A percentile compares a stretch with the other conserved stretches of the same genome.
Evolutionary conservation across 2,329 filamentous ascomycete species (phyloP).

Genomic region (Penicillium frequentans): DNA sequence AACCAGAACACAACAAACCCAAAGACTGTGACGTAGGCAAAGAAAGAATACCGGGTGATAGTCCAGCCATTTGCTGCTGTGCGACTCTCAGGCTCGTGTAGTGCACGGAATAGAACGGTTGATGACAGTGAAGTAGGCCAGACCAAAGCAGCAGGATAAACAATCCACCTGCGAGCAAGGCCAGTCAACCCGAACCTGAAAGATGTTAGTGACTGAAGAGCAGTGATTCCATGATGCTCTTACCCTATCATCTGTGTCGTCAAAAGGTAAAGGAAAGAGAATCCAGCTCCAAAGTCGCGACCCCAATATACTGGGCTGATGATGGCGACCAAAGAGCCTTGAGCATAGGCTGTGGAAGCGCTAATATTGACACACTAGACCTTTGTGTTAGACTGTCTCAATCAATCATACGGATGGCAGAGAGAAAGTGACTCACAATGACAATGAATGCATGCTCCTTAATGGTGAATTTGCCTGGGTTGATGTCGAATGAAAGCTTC

Average conservation of each 20-base stretch:
- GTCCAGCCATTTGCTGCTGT: slow-evolving; percentile 58
- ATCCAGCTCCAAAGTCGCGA: slow-evolving; percentile 32
- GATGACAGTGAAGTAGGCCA: slow-evolving; percentile 70
- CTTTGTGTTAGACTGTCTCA: not conserved
- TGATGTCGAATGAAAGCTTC: slow-evolving; percentile 37
- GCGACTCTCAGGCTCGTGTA: slow-evolving; percentile 58
- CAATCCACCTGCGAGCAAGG: slow-evolving; percentile 64
- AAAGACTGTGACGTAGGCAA: slow-evolving; percentile 55
- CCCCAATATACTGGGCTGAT: slow-evolving; percentile 37
- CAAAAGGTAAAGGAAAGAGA: slow-evolving; percentile 35
- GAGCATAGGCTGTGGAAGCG: slow-evolving; percentile 61
- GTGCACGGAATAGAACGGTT: slow-evolving; percentile 68
- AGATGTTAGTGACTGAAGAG: not conserved
- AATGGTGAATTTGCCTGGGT: slow-evolving; percentile 48
- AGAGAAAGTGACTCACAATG: slow-evolving; percentile 61
- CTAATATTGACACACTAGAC: slow-evolving; percentile 41
- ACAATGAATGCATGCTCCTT: slow-evolving; percentile 49
- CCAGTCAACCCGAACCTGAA: slow-evolving; percentile 65
- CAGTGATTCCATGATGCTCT: not conserved
- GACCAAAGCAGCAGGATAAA: slow-evolving; percentile 64
- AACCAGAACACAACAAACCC: slow-evolving; percentile 63
- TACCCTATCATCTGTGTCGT: slow-evolving; percentile 65
- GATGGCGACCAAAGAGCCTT: slow-evolving; percentile 68
- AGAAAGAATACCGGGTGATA: slow-evolving; percentile 67
- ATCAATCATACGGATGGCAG: no score